A percentile compares a stretch with the other conserved stretches of the same genome.
Conservation (phyloP, 2,329 filamentous ascomycete genomes). For the Ceratocystis ficicola region DNA sequence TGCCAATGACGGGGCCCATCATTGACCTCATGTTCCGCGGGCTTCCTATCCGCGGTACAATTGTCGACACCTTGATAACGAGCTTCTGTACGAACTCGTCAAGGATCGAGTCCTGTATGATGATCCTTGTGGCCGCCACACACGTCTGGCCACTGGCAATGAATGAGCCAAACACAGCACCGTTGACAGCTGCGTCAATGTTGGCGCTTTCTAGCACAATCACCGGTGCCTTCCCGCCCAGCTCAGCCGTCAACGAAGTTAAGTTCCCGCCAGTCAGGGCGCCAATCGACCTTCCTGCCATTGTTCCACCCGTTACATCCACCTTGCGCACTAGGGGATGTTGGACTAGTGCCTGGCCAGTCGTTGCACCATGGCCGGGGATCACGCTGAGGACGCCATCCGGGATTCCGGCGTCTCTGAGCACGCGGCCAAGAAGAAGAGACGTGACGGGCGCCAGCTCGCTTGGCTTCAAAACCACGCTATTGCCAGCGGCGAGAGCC, state of each 20-base stretch:
- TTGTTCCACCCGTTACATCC: constrained; percentile 63
- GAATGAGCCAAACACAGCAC: constrained; percentile 35
- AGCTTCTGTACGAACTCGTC: constrained; percentile 48
- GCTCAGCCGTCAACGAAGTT: constrained; percentile 54
- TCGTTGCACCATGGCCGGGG: constrained; percentile 56
- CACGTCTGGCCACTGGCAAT: constrained; percentile 48
- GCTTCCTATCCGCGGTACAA: constrained; percentile 31
- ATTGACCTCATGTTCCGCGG: constrained; percentile 28
- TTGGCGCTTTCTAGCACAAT: constrained; percentile 56
- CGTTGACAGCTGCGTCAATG: constrained; percentile 49
- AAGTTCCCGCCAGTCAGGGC: constrained; percentile 49
- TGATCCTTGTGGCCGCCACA: constrained; percentile 47
- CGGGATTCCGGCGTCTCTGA: constrained; percentile 61
- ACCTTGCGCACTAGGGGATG: constrained; percentile 61
- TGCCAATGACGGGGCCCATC: constrained; percentile 37
- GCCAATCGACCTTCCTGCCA: constrained; percentile 60
- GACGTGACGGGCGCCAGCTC: constrained; percentile 41
- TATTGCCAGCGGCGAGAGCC: constrained; percentile 38
- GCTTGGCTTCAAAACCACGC: constrained; percentile 41
- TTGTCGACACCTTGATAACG: constrained; percentile 36
- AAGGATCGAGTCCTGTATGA: constrained; percentile 41
- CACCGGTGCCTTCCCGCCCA: constrained; percentile 54
- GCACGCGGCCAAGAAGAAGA: constrained; percentile 37
- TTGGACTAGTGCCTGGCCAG: constrained; percentile 52
- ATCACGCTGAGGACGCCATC: constrained; percentile 63